A percentile compares a stretch with the other conserved stretches of the same genome.
Conservation (phyloP, 768 basidiomycete genomes). For the Leccinum uliginosum region DNA sequence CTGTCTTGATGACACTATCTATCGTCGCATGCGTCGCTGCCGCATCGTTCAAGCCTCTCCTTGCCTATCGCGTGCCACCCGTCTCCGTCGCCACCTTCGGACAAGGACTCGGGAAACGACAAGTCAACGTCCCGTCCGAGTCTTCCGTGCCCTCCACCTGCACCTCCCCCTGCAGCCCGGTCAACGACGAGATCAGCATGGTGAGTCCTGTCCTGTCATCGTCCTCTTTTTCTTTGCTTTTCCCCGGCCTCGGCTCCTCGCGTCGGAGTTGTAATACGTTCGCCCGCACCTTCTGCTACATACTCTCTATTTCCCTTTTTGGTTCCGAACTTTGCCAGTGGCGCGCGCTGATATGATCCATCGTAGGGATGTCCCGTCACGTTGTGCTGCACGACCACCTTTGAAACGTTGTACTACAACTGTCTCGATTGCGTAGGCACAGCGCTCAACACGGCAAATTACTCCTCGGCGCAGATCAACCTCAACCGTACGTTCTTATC, state of each 20-base stretch:
- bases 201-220: conserved; percentile 11
- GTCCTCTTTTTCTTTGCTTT: not conserved
- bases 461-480: conserved; percentile 22
- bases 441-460: conserved; percentile 26
- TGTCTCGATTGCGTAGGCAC: conserved; percentile 39
- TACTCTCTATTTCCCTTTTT: not conserved
- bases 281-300: not conserved
- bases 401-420: conserved; percentile 37
- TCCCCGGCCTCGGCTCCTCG: not conserved
- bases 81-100: conserved; percentile 1
- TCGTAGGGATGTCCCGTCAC: conserved; percentile 27
- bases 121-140: conserved; percentile 10
- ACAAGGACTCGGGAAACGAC: conserved; percentile 9
- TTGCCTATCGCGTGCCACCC: not conserved
- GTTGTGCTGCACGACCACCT: conserved; percentile 38
- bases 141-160: conserved; percentile 23
- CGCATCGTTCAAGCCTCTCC: conserved; percentile 2
- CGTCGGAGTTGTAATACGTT: conserved; percentile 5
- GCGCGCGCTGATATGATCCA: conserved; percentile 7
- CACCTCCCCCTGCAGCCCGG: conserved; percentile 18
- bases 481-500: conserved; percentile 33
- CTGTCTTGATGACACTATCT: not conserved
- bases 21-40: conserved; percentile 1
- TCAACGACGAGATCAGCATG: conserved; percentile 21
- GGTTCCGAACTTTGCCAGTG: not conserved